phyloP scores from a whole-genome alignment of 2,329 filamentous ascomycete species.

The Macrophomina pseudophaseolina region DNA sequence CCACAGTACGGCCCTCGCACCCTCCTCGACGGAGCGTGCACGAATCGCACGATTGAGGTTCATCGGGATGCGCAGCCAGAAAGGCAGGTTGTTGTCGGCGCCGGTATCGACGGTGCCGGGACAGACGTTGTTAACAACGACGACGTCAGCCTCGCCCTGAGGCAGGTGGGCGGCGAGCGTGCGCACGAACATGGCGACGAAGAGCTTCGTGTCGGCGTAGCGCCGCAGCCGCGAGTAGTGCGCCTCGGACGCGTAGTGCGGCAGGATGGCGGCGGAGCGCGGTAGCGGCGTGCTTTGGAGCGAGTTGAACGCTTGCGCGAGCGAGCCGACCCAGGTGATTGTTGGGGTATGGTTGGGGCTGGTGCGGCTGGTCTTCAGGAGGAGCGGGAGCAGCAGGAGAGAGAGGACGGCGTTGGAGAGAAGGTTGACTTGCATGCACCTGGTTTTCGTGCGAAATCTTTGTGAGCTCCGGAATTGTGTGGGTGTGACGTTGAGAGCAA shows the following conservation, averaged over 20 bases:
- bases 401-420: conserved; percentile 10
- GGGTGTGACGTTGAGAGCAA: neutral
- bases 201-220: conserved; percentile 15
- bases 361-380: neutral
- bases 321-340: conserved; percentile 16
- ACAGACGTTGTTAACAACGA: conserved; percentile 8
- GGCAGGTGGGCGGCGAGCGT: neutral
- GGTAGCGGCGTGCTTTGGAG: neutral
- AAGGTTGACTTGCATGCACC: conserved; percentile 15
- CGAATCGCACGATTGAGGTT: conserved; percentile 13
- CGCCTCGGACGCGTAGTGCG: neutral
- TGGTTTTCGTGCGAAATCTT: neutral
- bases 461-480: no score
- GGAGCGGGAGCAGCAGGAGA: neutral
- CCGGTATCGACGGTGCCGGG: conserved; percentile 15
- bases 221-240: neutral
- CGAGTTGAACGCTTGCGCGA: conserved; percentile 13
- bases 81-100: conserved; percentile 16
- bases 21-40: conserved; percentile 3
- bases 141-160: neutral
- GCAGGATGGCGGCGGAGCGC: neutral
- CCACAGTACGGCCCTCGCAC: conserved; percentile 1
- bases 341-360: neutral
- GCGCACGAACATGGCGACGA: conserved; percentile 11
- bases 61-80: conserved; percentile 19